Conservation (phyloP, 371 early-diverging fungal species). For the Mucor piriformis region DNA sequence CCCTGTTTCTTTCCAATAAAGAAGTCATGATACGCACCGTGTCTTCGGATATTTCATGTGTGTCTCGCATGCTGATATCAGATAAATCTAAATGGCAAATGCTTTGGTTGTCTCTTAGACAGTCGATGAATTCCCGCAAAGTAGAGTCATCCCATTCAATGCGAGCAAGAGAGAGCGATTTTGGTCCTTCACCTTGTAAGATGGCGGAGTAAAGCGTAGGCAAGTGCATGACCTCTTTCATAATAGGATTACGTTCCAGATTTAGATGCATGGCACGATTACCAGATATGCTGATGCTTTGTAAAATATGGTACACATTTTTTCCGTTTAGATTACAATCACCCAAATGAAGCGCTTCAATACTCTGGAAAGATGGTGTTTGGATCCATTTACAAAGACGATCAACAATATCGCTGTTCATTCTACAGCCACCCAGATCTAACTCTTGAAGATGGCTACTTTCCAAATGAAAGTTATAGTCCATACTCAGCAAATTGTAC, state of each 20-base stretch:
- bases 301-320: conserved; percentile 32
- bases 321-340: conserved; percentile 36
- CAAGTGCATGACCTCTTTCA: conserved; percentile 38
- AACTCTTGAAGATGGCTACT: conserved; percentile 19
- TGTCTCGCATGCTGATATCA: conserved; percentile 27
- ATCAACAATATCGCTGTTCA: conserved; percentile 13
- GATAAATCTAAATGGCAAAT: conserved; percentile 32
- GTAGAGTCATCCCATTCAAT: conserved; percentile 49
- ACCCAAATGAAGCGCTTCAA: conserved; percentile 30
- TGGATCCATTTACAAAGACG: conserved; percentile 38
- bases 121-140: conserved; percentile 43
- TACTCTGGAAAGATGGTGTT: conserved; percentile 26
- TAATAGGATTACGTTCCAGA: conserved; percentile 36
- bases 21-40: conserved; percentile 36
- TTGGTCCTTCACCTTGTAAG: conserved; percentile 40
- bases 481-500: conserved; percentile 5
- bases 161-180: conserved; percentile 33
- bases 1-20: conserved; percentile 43
- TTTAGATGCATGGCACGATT: conserved; percentile 37
- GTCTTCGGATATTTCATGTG: conserved; percentile 30
- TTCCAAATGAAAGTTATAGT: conserved; percentile 20
- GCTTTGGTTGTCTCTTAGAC: conserved; percentile 36
- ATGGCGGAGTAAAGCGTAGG: conserved; percentile 43
- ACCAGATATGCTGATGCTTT: conserved; percentile 32
- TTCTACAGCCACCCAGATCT: conserved; percentile 24